A percentile compares a stretch with the other conserved stretches of the same genome.
These are phyloP conservation scores for Aurifilum marmelostoma DNA, from an alignment of 2,329 filamentous ascomycete species.

Conservation along the genomic window DNA sequence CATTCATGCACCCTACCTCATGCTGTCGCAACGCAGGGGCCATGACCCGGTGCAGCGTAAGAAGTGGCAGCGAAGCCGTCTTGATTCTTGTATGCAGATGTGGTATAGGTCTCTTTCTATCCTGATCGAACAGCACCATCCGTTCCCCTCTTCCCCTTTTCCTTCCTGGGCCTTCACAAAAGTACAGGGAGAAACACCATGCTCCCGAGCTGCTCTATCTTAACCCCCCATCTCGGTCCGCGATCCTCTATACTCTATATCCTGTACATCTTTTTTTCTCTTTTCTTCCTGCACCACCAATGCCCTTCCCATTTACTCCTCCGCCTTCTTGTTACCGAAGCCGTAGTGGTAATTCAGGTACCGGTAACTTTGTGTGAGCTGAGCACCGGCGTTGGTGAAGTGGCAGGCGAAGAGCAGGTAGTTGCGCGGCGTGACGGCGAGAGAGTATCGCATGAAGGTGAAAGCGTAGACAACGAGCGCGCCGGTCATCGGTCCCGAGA, in stretches of 20 bases:
- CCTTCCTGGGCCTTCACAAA: neutral
- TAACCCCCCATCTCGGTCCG: neutral
- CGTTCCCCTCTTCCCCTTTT: neutral
- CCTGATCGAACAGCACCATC: neutral
- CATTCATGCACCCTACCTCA: neutral
- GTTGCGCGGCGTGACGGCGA: slow-evolving; percentile 68
- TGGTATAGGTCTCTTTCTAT: neutral
- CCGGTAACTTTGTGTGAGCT: slow-evolving; percentile 71
- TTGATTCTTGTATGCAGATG: neutral
- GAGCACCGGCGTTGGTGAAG: slow-evolving; percentile 69
- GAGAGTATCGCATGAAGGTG: slow-evolving; percentile 73
- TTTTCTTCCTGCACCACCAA: neutral
- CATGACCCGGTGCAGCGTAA: neutral
- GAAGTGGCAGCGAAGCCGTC: slow-evolving; percentile 2
- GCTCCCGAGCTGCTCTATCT: neutral
- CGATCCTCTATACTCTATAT: neutral
- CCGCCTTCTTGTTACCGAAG: slow-evolving; percentile 56
- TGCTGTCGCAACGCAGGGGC: neutral
- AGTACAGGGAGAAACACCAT: neutral
- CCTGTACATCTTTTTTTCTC: neutral
- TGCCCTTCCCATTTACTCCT: neutral
- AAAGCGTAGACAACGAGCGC: slow-evolving; percentile 69
- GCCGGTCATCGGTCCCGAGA: slow-evolving; percentile 71
- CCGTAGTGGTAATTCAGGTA: slow-evolving; percentile 67
- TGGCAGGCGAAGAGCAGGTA: slow-evolving; percentile 73